phyloP scores from a whole-genome alignment of 768 basidiomycete species.

The Termitomyces sp. region DNA sequence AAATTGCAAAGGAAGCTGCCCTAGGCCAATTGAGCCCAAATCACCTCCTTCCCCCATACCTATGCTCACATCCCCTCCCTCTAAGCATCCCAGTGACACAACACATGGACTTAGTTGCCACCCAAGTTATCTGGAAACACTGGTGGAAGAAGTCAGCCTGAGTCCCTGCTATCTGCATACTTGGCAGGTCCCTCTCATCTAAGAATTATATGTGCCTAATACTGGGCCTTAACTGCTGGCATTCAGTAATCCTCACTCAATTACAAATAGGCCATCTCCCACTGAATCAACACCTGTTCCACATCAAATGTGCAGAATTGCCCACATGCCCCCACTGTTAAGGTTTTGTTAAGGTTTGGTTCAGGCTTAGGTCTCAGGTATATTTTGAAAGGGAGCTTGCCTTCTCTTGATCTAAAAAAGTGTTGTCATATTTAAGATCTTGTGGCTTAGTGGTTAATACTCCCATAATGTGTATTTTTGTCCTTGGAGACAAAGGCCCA shows the following conservation, averaged over 20 bases:
- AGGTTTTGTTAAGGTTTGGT: too few species aligned
- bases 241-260: neutral
- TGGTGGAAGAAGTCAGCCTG: constrained; percentile 9
- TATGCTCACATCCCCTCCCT: too few species aligned
- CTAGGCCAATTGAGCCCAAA: neutral
- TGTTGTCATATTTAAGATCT: too few species aligned
- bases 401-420: too few species aligned
- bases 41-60: neutral
- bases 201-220: constrained; percentile 2
- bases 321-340: neutral
- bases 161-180: neutral
- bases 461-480: too few species aligned
- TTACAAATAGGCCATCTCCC: neutral
- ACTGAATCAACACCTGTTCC: neutral
- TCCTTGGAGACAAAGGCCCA: too few species aligned
- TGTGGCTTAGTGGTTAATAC: too few species aligned
- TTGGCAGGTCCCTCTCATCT: neutral
- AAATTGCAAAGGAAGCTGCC: neutral
- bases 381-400: too few species aligned
- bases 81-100: constrained; percentile 5
- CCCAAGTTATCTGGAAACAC: neutral
- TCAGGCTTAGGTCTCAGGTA: too few species aligned
- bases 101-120: neutral
- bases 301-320: neutral
- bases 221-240: neutral